phyloP scores from a whole-genome alignment of 768 basidiomycete genomes.

The Pholiota microspora region DNA sequence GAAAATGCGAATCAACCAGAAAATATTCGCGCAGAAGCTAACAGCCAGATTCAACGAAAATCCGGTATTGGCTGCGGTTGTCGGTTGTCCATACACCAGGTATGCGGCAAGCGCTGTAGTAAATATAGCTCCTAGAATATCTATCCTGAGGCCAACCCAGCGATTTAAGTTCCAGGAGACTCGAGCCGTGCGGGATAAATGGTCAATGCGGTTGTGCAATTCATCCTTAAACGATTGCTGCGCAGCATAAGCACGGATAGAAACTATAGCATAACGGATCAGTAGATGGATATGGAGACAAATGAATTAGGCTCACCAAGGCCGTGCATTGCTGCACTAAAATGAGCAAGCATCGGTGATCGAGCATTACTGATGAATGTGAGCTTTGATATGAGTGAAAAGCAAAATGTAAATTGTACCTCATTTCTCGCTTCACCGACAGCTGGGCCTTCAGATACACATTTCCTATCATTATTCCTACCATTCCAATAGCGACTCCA shows the following conservation, averaged over 20 bases:
- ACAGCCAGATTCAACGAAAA: slow-evolving; percentile 60
- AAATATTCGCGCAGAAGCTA: slow-evolving; percentile 52
- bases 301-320: slow-evolving; percentile 31
- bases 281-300: neutral
- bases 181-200: slow-evolving; percentile 31
- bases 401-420: slow-evolving; percentile 20
- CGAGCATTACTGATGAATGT: slow-evolving; percentile 15
- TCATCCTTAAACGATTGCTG: slow-evolving; percentile 45
- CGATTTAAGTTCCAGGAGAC: slow-evolving; percentile 48
- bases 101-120: slow-evolving; percentile 50
- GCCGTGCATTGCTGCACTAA: slow-evolving; percentile 46
- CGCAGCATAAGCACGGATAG: slow-evolving; percentile 64
- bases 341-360: slow-evolving; percentile 19
- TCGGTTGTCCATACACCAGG: slow-evolving; percentile 41
- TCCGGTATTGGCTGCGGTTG: slow-evolving; percentile 40
- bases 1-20: slow-evolving; percentile 43
- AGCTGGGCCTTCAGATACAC: slow-evolving; percentile 42
- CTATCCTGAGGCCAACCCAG: slow-evolving; percentile 48
- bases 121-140: slow-evolving; percentile 55
- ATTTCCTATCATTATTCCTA: slow-evolving; percentile 41
- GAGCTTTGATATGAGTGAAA: neutral
- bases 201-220: slow-evolving; percentile 49
- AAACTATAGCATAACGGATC: slow-evolving; percentile 27
- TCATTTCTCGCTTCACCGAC: slow-evolving; percentile 40
- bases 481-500: slow-evolving; percentile 33